Evolutionary conservation across 345 rosid species (phyloP), one percentile per base, ranked within the genome.

Genomic region (Melastoma malabathricum): DNA sequence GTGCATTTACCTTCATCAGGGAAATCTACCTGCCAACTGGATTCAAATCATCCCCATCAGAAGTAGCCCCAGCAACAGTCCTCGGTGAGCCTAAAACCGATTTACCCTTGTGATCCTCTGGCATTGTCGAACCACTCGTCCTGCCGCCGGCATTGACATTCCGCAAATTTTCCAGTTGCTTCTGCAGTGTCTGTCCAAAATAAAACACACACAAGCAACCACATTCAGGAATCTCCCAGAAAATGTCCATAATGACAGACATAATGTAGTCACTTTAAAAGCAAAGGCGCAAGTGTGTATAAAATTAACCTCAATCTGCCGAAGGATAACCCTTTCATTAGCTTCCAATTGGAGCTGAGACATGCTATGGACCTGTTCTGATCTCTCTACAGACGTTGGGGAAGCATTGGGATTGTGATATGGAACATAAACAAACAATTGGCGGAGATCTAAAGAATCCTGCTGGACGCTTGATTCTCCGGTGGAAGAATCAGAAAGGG

Each of bases 221-320:
- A 34, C 9, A 34, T 12, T 34, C 12, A 34, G 41, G 41, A 34
- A 34, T 34, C 41, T 34, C 41, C 41, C 41, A 34, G 25, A 34
- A 34, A 6, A 34, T 34, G 12, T 34, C 41, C 41, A 34, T 6
- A 34, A 34, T 8, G 41, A 34, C 41, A 8, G 41, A 34, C 10
- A 34, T 9, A 34, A 34, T 9, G 38, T 1, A 31, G 10, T 31
- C 5, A 2, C 38, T 31, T 31, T 7, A 31, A 34, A 34, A 34
- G 38, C 10, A 31, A 31, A 31, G 38, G 38, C 38, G 41, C 41
- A 34, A 34, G 41, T 9, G 41, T 55, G 44, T 13, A 13, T 10
- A 19, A 43, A 55, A 13, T 12, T 31, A 68, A 86, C 95, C 94
- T 89, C 79, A 55, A 89, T 79, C 54, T 81, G 89, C 59, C 73